Evolutionary conservation across 192 early-diverging fungal genomes (phyloP).

Genomic region (Coemansia furcata): DNA sequence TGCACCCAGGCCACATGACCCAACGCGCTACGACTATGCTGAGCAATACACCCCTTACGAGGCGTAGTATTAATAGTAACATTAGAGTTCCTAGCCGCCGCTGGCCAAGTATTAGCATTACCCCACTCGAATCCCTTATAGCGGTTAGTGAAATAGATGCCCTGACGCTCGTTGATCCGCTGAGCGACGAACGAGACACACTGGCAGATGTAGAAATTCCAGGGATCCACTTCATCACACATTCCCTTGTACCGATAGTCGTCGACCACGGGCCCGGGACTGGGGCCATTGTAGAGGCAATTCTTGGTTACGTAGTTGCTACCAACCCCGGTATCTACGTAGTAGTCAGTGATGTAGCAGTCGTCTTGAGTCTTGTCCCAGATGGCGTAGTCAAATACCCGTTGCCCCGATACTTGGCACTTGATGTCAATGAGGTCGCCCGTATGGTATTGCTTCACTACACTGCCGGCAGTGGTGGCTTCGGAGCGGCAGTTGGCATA

Average conservation of each 20-base stretch:
- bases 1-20: conserved; percentile 40
- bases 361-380: conserved; percentile 51
- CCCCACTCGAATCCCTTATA: conserved; percentile 45
- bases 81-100: conserved; percentile 20
- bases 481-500: conserved; percentile 27
- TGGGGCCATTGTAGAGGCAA: conserved; percentile 14
- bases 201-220: conserved; percentile 43
- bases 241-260: conserved; percentile 38
- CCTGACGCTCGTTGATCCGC: conserved; percentile 41
- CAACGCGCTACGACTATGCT: conserved; percentile 13
- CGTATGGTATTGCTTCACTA: conserved; percentile 11
- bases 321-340: conserved; percentile 35
- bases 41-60: conserved; percentile 21
- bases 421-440: conserved; percentile 9
- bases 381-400: conserved; percentile 19
- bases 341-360: conserved; percentile 52
- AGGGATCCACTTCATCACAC: conserved; percentile 34
- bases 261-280: conserved; percentile 26
- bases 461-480: conserved; percentile 14
- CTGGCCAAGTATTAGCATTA: conserved; percentile 42
- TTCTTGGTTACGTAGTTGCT: conserved; percentile 14
- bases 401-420: conserved; percentile 36
- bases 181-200: conserved; percentile 47
- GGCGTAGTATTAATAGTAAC: conserved; percentile 22
- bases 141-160: conserved; percentile 39